These are phyloP conservation scores for Sarocladium brachiariae DNA, from an alignment of 2,329 filamentous ascomycete species.

Conservation along the genomic window DNA sequence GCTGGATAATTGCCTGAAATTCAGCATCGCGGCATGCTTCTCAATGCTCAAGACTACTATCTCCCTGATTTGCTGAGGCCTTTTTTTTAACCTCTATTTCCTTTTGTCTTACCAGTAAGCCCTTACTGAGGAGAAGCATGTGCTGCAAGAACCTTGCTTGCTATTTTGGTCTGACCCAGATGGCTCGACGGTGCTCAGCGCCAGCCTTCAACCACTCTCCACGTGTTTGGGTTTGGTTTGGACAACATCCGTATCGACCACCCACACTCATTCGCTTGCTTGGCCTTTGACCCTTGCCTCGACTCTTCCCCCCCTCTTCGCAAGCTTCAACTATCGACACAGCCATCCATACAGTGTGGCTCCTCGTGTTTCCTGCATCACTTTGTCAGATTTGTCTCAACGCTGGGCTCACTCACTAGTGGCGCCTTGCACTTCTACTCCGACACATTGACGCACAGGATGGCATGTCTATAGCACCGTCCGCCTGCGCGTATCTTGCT, in stretches of 20 bases:
- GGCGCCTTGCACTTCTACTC: neutral
- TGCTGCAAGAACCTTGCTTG: too few relatives aligned
- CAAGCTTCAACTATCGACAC: neutral
- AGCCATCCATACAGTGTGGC: neutral
- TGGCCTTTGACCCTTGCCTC: neutral
- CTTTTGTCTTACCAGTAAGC: too few relatives aligned
- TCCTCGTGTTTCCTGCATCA: neutral
- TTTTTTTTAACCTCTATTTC: too few relatives aligned
- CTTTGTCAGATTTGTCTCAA: neutral
- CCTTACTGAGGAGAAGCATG: too few relatives aligned
- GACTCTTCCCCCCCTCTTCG: neutral
- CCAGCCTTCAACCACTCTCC: neutral
- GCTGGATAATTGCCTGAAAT: neutral
- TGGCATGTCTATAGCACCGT: neutral
- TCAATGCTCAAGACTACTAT: neutral
- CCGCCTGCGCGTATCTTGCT: neutral
- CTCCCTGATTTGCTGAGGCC: too few relatives aligned
- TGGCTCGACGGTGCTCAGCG: too few relatives aligned
- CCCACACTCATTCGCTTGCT: constrained; percentile 1
- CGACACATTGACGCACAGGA: neutral
- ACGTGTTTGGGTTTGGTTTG: constrained; percentile 5
- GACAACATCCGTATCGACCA: neutral
- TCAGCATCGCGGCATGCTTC: neutral
- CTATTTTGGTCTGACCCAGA: too few relatives aligned
- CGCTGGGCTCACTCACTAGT: neutral